Evolutionary conservation across 768 basidiomycete species (phyloP).

Genomic region (Boletus coccyginus): DNA sequence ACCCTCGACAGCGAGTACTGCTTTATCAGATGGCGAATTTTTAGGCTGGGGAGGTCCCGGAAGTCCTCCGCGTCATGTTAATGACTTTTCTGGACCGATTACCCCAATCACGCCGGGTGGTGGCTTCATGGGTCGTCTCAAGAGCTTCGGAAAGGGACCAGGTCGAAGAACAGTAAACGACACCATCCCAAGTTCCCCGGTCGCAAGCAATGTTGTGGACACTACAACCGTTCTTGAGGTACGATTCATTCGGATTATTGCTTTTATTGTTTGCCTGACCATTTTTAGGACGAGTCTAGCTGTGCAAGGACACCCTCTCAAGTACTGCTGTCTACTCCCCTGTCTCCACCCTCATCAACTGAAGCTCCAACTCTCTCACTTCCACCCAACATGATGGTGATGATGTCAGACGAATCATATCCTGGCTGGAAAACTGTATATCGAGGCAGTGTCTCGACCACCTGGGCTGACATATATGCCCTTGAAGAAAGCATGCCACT

Average conservation of each 20-base stretch:
- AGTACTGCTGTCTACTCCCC: conserved; percentile 48
- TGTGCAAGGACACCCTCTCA: conserved; percentile 52
- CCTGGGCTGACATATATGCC: conserved; percentile 47
- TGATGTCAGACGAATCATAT: conserved; percentile 79
- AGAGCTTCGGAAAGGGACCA: conserved; percentile 65
- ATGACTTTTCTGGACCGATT: conserved; percentile 34
- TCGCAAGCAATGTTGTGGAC: conserved; percentile 16
- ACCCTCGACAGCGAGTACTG: conserved; percentile 40
- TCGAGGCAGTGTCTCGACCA: conserved; percentile 61
- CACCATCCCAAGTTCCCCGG: conserved; percentile 24
- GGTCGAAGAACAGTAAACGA: conserved; percentile 31
- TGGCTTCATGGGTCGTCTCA: conserved; percentile 78
- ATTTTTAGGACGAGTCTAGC: conserved; percentile 25
- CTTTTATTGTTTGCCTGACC: background rate
- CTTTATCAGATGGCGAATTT: conserved; percentile 50
- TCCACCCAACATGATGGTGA: conserved; percentile 57
- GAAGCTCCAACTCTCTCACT: conserved; percentile 72
- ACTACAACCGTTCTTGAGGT: conserved; percentile 24
- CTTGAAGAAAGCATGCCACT: conserved; percentile 80
- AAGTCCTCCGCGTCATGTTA: conserved; percentile 33
- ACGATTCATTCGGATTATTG: background rate
- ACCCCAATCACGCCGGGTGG: conserved; percentile 49
- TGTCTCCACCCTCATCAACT: conserved; percentile 62
- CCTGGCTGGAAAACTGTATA: conserved; percentile 78
- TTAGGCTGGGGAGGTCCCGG: conserved; percentile 39